A percentile compares a stretch with the other conserved stretches of the same genome.
Conservation (phyloP, 306 rosid species). For the Castanea crenata region DNA sequence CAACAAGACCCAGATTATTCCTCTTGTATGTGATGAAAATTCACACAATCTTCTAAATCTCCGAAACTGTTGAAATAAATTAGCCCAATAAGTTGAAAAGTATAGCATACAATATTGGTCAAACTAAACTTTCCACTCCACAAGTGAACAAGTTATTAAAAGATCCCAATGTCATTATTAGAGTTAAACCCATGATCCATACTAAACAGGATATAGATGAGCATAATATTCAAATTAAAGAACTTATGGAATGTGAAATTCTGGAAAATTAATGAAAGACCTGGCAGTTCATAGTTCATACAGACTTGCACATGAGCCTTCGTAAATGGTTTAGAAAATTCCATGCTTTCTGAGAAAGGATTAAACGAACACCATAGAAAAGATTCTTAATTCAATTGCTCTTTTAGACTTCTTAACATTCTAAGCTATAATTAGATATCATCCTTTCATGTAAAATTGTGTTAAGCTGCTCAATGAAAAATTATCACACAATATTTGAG, state of each 20-base stretch:
- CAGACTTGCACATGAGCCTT: neutral
- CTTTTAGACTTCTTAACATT: too few relatives aligned
- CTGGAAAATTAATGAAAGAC: neutral
- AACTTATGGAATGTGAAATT: neutral
- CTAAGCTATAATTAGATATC: too few relatives aligned
- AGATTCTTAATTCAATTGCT: too few relatives aligned
- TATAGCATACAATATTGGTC: neutral
- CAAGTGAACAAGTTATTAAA: neutral
- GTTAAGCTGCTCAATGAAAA: too few relatives aligned
- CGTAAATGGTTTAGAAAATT: too few relatives aligned
- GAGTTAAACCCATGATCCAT: too few relatives aligned
- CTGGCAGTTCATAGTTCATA: neutral
- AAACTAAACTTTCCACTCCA: neutral
- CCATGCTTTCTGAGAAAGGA: too few relatives aligned
- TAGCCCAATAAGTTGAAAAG: neutral
- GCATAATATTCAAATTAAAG: too few relatives aligned
- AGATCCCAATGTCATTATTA: neutral
- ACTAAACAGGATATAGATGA: too few relatives aligned
- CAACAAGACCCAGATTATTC: neutral
- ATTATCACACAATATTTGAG: too few relatives aligned
- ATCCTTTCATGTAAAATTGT: too few relatives aligned
- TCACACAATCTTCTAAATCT: neutral
- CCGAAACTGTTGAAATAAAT: neutral
- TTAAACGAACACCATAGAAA: too few relatives aligned
- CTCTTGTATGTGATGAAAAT: neutral